Conservation (phyloP, 495 filamentous ascomycete genomes). For the Trichoderma asperelloides region DNA sequence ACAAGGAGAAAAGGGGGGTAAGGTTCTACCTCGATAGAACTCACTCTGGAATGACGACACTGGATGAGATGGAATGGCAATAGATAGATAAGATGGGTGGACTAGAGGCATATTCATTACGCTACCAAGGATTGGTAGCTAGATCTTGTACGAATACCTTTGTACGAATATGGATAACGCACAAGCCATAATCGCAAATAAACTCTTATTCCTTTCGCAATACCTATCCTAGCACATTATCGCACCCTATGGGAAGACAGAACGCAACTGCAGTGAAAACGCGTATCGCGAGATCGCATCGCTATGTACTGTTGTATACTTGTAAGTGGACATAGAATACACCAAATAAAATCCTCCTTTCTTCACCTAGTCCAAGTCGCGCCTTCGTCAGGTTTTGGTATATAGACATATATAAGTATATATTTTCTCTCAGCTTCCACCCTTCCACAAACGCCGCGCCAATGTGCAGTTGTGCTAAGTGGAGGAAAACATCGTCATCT, state of each 20-base stretch:
- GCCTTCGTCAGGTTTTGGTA: neutral
- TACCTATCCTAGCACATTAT: neutral
- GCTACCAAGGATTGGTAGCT: too few species aligned
- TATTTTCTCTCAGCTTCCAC: neutral
- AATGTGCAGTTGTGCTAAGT: conserved; percentile 2
- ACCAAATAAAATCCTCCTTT: neutral
- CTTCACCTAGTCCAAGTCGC: neutral
- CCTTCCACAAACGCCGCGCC: neutral
- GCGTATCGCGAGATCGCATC: neutral
- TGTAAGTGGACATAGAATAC: neutral
- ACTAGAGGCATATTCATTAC: too few species aligned
- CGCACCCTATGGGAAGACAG: neutral
- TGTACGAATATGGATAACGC: too few species aligned
- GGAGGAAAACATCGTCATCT: neutral
- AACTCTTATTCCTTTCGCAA: neutral
- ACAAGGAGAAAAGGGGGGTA: too few species aligned
- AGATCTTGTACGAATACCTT: too few species aligned
- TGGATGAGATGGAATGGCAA: too few species aligned
- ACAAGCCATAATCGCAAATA: too few species aligned
- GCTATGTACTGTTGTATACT: neutral
- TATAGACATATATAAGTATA: neutral
- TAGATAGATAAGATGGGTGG: too few species aligned
- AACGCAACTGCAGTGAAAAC: neutral
- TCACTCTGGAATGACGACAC: too few species aligned
- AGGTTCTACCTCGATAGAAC: too few species aligned